A percentile compares a stretch with the other conserved stretches of the same genome.
Conservation (phyloP, 108 stramenopile genomes). For the Cyclotella cryptica region DNA sequence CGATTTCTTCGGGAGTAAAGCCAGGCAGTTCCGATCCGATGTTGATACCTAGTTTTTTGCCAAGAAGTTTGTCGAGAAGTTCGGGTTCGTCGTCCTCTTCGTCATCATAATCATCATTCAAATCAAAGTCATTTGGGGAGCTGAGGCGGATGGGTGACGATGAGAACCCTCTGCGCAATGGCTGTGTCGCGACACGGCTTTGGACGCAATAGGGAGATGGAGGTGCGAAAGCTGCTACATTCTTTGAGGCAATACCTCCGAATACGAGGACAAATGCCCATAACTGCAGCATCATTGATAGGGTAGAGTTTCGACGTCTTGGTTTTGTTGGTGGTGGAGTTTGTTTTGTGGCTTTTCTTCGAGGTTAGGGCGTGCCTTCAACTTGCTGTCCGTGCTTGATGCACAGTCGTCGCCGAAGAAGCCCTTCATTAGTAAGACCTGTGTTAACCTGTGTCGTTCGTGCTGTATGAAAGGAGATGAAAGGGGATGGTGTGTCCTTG, state of each 20-base stretch:
- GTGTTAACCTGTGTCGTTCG: no score
- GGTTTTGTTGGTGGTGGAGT: no score
- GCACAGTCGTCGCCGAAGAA: no score
- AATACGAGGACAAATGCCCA: neutral
- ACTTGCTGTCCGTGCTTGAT: no score
- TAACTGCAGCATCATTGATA: neutral
- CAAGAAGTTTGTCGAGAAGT: constrained; percentile 22
- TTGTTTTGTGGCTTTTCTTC: no score
- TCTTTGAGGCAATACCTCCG: neutral
- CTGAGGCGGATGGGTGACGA: neutral
- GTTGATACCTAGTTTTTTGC: constrained; percentile 43
- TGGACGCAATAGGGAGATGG: neutral
- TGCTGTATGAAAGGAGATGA: no score
- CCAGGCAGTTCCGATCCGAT: constrained; percentile 20
- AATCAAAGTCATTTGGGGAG: neutral
- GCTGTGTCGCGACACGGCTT: neutral
- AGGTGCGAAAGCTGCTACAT: neutral
- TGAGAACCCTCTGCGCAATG: neutral
- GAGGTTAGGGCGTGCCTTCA: no score
- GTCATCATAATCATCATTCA: neutral
- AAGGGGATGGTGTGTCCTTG: no score
- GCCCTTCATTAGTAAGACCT: no score
- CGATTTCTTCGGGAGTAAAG: constrained; percentile 50
- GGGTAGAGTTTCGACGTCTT: no score
- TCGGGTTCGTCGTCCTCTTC: constrained; percentile 38